These are phyloP conservation scores for Aspergillus sp. DNA, from an alignment of 2,329 filamentous ascomycete genomes.

Conservation along the genomic window DNA sequence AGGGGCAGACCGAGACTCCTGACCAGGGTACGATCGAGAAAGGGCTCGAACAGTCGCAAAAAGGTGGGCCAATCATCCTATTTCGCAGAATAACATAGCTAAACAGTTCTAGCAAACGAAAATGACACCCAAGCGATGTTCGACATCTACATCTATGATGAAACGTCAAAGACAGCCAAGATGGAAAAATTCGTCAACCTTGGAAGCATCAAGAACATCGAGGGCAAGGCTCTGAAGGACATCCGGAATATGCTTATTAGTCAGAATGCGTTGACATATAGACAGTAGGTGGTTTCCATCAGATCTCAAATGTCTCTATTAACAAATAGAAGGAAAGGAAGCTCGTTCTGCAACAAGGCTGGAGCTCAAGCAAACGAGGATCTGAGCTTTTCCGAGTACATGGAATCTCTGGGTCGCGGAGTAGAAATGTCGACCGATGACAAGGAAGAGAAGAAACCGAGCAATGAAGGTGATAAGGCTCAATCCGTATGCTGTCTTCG, in stretches of 20 bases:
- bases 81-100: not conserved
- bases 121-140: not conserved
- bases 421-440: too few relatives aligned
- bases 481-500: too few relatives aligned
- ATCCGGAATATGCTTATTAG: not conserved
- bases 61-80: not conserved
- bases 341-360: not conserved
- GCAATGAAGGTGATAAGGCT: too few relatives aligned
- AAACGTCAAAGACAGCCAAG: not conserved
- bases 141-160: not conserved
- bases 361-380: not conserved
- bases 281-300: not conserved
- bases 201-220: constrained; percentile 1
- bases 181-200: constrained; percentile 2
- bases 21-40: not conserved
- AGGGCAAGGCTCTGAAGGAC: not conserved
- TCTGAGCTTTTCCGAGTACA: not conserved
- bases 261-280: not conserved
- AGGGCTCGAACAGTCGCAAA: not conserved
- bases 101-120: not conserved
- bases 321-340: not conserved
- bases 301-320: not conserved
- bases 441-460: too few relatives aligned
- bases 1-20: not conserved
- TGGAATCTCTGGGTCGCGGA: not conserved